Evolutionary conservation across 176 grass and related monocot genomes (phyloP).

Genomic region (Zea luxurians): DNA sequence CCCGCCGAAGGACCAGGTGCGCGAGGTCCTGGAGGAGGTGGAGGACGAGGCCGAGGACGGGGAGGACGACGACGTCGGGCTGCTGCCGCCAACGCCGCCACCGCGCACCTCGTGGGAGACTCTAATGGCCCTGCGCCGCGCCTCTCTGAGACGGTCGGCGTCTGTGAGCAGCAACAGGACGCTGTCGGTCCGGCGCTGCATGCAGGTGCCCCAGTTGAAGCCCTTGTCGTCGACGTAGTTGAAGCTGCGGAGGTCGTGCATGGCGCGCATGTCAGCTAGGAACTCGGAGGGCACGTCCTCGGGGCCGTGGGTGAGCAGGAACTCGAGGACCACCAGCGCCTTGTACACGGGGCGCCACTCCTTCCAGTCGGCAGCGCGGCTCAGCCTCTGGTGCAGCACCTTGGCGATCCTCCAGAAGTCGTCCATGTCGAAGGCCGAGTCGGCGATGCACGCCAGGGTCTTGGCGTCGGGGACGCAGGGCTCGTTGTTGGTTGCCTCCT

Average conservation of each 20-base stretch:
- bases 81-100: neutral
- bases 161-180: conserved; percentile 49
- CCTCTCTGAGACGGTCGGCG: conserved; percentile 48
- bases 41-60: conserved; percentile 36
- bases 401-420: conserved; percentile 60
- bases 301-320: conserved; percentile 66
- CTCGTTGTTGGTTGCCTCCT: conserved; percentile 63
- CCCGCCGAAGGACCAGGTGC: conserved; percentile 52
- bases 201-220: conserved; percentile 74
- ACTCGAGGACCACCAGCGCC: conserved; percentile 59
- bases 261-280: conserved; percentile 35
- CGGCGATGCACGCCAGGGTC: conserved; percentile 62
- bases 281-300: conserved; percentile 60
- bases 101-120: neutral
- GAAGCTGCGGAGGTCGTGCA: conserved; percentile 61
- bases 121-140: conserved; percentile 36
- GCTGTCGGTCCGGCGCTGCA: conserved; percentile 54
- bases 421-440: conserved; percentile 69
- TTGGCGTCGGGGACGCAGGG: conserved; percentile 49
- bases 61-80: neutral
- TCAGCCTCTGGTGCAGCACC: conserved; percentile 54
- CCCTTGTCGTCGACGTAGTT: conserved; percentile 60
- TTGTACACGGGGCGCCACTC: conserved; percentile 75
- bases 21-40: conserved; percentile 42
- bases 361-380: conserved; percentile 54